Evolutionary conservation across 805 yeast species (phyloP), one percentile per base, ranked within the genome.

Genomic region (Starmerella davenportii): DNA sequence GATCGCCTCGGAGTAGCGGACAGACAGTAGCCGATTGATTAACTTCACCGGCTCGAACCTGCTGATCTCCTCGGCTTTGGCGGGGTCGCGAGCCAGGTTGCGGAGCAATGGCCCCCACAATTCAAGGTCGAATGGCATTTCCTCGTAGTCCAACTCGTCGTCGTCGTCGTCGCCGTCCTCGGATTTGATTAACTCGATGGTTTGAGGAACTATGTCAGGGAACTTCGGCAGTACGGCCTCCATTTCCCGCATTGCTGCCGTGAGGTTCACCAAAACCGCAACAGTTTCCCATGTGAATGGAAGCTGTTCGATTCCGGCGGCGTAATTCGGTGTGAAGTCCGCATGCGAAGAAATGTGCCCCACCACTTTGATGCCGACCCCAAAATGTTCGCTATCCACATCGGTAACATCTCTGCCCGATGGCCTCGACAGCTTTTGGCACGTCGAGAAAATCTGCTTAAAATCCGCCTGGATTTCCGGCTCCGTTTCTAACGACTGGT

Each of bases 221-320:
- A 47, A 46, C 16, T 35, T 18, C n/a, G 30, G 37, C 20, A 41
- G 30, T 4, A 34, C 39, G 3, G 23, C 24, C 8, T 28, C 38
- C 11, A 44, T 18, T 23, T 41, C 36, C 5, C 18, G 37, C 30
- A 15, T 7, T 14, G 29, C 36, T 7, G 42, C 43, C 7, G 46
- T 44, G 5, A 46, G 36, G 25, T 46, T 46, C 11, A 35, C 40
- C 9, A 43, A 38, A 21, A 46, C 15, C 7, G 40, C 37, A 11
- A 44, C 43, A 1, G 43, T 40, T 25, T 44, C 47, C 47, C 47
- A 44, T 2, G 41, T 44, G 24, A 29, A 44, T 17, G 43, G 45
- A 14, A 21, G 24, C 9, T 27, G 34, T 11, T 29, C 29, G 17
- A 41, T 19, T 3, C 19, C 29, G n/a, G n/a, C 13, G n/a, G 37